Base-by-base conservation (phyloP, 2,329 filamentous ascomycete genomes). In the Lachnellula subtilissima region DNA sequence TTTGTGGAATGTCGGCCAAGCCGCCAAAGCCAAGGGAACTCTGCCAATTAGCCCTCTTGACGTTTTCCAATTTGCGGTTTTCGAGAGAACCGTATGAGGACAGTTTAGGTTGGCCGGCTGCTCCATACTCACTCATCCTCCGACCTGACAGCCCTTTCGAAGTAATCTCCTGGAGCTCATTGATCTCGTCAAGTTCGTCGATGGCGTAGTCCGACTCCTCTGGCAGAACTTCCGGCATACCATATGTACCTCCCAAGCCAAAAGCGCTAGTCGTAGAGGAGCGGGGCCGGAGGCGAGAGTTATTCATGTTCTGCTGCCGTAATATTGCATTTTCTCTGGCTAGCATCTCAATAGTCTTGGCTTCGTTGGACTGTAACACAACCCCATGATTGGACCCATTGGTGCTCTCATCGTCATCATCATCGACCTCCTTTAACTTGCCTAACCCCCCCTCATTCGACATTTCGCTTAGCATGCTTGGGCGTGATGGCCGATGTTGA, bases 401-500 rank as follows among this genome's bases (percentile, higher is more conserved):
- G 9, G 77, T 72, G 54, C 78, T 83, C 61, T 80, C 79, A 54
- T 76, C 76, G n/a, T 85, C 81, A 53, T 86, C 83, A 55, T 87
- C 84, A 23, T 86, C 84, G 2, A 85, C 83, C 68, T 89, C 86
- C 62, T 88, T 85, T 37, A 91, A 81, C 64, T 88, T 89, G 37
- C 82, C 82, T 14, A 86, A 76, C 71, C 83, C 80, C 37, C 80
- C 81, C 55, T 85, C 84, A 58, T 75, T 86, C 14, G 82, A 81
- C 82, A 87, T 85, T 67, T 89, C 86, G 60, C 86, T 89, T 32
- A 90, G 75, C 78, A 90, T 85, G 67, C 87, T 90, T 39, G 87
- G 86, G 51, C 87, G 84, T 14, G 91, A 95, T 4, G 89, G 88
- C 37, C 91, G 84, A 69, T 94, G 88, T 65, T 93, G 89, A 35